Evolutionary conservation across 2,329 filamentous ascomycete genomes (phyloP).

Genomic region (Eurotiales sp.): DNA sequence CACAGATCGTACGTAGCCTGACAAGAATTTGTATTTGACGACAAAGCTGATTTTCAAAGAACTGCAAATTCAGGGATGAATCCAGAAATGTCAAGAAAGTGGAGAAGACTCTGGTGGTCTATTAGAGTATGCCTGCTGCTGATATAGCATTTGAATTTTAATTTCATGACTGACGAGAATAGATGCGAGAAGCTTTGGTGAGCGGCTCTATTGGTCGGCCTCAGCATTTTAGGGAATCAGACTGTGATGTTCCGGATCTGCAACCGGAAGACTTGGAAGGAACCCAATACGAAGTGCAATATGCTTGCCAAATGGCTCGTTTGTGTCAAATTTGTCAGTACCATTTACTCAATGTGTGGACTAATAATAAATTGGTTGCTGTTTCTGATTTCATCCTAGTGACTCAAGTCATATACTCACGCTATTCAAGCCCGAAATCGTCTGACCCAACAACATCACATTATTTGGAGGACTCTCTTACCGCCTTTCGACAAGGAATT

Average conservation of each 20-base stretch:
- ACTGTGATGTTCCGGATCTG: not conserved
- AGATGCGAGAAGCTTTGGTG: not conserved
- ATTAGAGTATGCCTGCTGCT: not conserved
- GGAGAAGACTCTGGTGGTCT: not conserved
- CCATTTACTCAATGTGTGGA: not conserved
- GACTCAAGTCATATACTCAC: too few species aligned
- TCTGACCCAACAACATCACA: too few species aligned
- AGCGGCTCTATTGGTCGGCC: not conserved
- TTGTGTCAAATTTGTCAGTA: not conserved
- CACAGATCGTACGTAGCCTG: not conserved
- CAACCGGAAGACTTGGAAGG: not conserved
- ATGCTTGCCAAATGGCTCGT: not conserved
- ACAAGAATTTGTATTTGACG: too few species aligned
- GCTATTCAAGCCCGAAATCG: too few species aligned
- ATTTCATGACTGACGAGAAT: not conserved
- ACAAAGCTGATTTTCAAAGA: too few species aligned
- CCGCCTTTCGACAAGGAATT: too few species aligned
- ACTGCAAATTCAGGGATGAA: too few species aligned
- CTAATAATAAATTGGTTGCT: too few species aligned
- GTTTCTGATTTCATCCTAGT: too few species aligned
- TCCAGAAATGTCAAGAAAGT: not conserved
- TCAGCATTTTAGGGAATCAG: not conserved
- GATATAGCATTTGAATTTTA: not conserved
- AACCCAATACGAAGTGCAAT: not conserved
- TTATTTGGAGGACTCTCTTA: too few species aligned